Base-by-base conservation (phyloP, 169 alveolate species). In the Theileria luwenshuni region DNA sequence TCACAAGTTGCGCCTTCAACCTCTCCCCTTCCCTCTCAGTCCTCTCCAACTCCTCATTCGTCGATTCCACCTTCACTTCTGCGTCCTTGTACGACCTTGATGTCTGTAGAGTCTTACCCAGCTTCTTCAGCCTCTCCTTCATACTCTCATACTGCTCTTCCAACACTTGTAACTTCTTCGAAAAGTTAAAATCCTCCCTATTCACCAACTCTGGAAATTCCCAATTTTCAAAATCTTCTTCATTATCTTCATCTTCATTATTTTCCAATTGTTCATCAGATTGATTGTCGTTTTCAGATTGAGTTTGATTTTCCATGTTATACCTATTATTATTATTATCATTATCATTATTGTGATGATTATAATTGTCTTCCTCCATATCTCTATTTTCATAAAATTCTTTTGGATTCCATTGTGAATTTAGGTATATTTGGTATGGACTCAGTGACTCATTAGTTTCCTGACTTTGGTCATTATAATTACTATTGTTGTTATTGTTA, bases 11-110 rank as follows among this genome's bases (percentile, higher is more conserved):
- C 17, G 71, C 63, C 68, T 80, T 61, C 35, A 73, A 84, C 17
- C 67, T 56, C 32, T 75, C 90, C 15, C 76, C 51, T 58, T 83
- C 91, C 35, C 63, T 63, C 52, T 87, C 93, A 32, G 83, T 32
- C 21, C 68, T 76, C 28, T 83, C 87, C 38, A 13, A 38, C 59
- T 87, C 90, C 23, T 43, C 75, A 47, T 64, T 58, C 41, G 89
- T 73, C 17, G 75, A 76, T 35, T 83, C 73, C 10, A 83, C 71
- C 33, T 54, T 62, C n/a, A 56, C 84, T 28, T 79, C 75, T 42
- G 70, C 70, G 33, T 87, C 86, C 45, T 72, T 61, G 42, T 76
- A 74, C 0, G 83, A 88, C 8, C 86, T 58, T n/a, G 71, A 60
- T 2, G 72, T 27, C 28, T 63, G 67, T 15, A 87, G 74, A 21